phyloP scores from a whole-genome alignment of 352 stramenopile species.

The Hyaloperonospora brassicae region DNA sequence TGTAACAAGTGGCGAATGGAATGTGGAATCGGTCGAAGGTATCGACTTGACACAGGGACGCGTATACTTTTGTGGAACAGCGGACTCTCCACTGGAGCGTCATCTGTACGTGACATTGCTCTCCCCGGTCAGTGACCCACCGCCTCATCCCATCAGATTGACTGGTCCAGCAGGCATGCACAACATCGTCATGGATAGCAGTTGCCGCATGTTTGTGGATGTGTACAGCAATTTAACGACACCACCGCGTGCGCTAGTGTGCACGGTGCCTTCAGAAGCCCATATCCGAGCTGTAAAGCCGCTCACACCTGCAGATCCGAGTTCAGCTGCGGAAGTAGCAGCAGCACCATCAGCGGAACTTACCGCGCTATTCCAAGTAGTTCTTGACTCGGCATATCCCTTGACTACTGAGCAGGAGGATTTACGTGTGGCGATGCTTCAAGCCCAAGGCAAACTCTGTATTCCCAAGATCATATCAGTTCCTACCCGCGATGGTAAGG shows the following conservation, averaged over 20 bases:
- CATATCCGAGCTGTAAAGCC: constrained; percentile 26
- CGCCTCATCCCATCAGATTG: constrained; percentile 49
- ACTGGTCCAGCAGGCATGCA: constrained; percentile 84
- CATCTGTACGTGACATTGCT: constrained; percentile 86
- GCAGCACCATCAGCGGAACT: constrained; percentile 8
- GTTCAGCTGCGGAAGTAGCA: constrained; percentile 4
- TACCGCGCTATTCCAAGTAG: constrained; percentile 30
- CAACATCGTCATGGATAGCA: constrained; percentile 85
- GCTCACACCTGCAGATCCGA: constrained; percentile 10
- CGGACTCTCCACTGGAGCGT: constrained; percentile 82
- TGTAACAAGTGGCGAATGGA: constrained; percentile 62
- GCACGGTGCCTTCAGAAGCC: constrained; percentile 38
- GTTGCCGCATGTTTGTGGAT: constrained; percentile 72
- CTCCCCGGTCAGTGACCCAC: constrained; percentile 33
- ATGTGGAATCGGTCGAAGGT: constrained; percentile 76
- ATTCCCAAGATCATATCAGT: constrained; percentile 64
- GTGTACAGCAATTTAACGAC: constrained; percentile 75
- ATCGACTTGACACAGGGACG: constrained; percentile 71
- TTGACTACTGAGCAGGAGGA: constrained; percentile 58
- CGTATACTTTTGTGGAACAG: constrained; percentile 86
- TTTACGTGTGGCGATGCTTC: constrained; percentile 41
- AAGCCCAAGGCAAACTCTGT: constrained; percentile 42
- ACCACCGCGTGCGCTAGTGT: constrained; percentile 50
- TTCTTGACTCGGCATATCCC: constrained; percentile 36
- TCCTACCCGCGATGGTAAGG: constrained; percentile 76